Conservation (phyloP, 2,329 filamentous ascomycete species). For the Trematosphaeria pertusa region DNA sequence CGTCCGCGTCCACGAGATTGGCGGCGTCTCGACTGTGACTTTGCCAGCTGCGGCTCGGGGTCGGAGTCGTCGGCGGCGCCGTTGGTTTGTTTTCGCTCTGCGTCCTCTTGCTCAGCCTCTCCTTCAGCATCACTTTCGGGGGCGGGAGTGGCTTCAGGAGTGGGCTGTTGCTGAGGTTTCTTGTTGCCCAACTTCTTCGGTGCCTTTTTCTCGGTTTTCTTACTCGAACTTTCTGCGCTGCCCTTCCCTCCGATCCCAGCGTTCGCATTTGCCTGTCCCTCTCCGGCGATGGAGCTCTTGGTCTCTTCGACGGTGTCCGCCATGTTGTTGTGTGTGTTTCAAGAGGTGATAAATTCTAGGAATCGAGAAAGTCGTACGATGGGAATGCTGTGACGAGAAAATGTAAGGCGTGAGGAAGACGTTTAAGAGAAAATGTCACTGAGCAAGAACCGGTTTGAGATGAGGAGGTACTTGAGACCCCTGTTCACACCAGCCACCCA, state of each 20-base stretch:
- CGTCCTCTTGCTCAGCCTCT: constrained; percentile 52
- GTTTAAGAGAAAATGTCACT: constrained; percentile 38
- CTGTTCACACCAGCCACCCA: constrained; percentile 44
- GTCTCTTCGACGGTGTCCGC: constrained; percentile 48
- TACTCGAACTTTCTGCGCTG: constrained; percentile 49
- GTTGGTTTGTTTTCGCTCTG: constrained; percentile 46
- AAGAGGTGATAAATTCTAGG: constrained; percentile 12
- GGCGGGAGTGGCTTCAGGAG: constrained; percentile 56
- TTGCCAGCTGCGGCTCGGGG: constrained; percentile 55
- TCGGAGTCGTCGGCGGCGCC: constrained; percentile 51
- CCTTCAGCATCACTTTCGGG: constrained; percentile 52
- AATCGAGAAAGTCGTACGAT: constrained; percentile 20
- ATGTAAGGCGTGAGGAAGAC: constrained; percentile 33
- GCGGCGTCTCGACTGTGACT: constrained; percentile 55
- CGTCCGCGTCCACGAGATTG: constrained; percentile 59
- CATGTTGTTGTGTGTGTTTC: constrained; percentile 36
- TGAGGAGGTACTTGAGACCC: constrained; percentile 36
- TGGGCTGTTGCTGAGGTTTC: constrained; percentile 52
- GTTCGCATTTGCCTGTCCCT: constrained; percentile 47
- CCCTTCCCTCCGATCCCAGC: constrained; percentile 46
- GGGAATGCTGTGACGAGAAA: constrained; percentile 25
- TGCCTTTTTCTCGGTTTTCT: constrained; percentile 56
- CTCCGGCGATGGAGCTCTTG: constrained; percentile 45
- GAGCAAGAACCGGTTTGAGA: constrained; percentile 47
- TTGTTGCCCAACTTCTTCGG: constrained; percentile 59